Conservation (phyloP, 176 grass and related monocot genomes). For the Paspalum vaginatum region DNA sequence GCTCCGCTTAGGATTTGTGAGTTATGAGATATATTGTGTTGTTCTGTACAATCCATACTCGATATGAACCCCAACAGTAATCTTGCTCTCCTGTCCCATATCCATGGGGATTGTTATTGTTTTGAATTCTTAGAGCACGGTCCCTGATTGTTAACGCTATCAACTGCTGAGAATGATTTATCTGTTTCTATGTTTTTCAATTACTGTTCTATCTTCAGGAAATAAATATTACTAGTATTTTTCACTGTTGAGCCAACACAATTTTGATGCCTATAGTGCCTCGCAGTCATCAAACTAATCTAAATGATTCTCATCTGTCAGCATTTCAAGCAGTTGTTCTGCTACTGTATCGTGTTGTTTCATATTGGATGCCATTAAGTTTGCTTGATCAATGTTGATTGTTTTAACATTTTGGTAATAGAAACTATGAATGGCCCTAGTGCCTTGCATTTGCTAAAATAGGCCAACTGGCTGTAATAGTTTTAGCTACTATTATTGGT, state of each 20-base stretch:
- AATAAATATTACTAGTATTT: not conserved
- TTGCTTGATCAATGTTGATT: not conserved
- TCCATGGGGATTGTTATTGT: not conserved
- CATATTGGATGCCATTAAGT: not conserved
- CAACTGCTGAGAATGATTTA: not conserved
- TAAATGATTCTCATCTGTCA: not conserved
- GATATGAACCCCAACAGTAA: not conserved
- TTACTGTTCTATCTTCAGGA: not conserved
- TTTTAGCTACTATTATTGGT: slow-evolving; percentile 13
- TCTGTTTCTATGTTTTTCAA: not conserved
- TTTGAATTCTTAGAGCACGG: not conserved
- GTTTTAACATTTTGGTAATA: not conserved
- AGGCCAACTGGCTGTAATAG: not conserved
- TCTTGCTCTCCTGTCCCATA: not conserved
- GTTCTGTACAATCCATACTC: slow-evolving; percentile 2
- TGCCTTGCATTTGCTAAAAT: no score
- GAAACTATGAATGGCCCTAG: not conserved
- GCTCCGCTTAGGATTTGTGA: no score
- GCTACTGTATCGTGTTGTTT: not conserved
- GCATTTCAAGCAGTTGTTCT: not conserved
- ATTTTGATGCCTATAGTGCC: not conserved
- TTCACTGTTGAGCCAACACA: not conserved
- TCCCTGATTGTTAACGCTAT: not conserved
- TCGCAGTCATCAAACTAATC: slow-evolving; percentile 6
- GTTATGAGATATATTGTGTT: not conserved